phyloP scores from a whole-genome alignment of 2,329 filamentous ascomycete genomes.

The Bimuria novae-zelandiae region DNA sequence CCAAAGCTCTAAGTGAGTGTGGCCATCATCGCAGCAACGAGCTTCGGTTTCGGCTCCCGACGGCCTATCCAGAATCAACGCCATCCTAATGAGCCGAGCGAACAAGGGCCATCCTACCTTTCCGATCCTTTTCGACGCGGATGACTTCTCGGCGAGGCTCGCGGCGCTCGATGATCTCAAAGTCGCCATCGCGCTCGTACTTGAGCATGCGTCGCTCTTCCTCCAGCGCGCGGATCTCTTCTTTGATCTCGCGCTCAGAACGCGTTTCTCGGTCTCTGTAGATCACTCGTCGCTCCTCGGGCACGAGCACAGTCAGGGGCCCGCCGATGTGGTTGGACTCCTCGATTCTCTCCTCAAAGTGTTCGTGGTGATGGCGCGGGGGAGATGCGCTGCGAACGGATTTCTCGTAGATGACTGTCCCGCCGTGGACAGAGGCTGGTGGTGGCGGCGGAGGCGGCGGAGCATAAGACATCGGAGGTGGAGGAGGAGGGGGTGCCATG shows the following conservation, averaged over 20 bases:
- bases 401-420: slow-evolving; percentile 26
- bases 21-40: slow-evolving; percentile 51
- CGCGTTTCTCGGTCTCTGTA: slow-evolving; percentile 29
- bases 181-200: slow-evolving; percentile 61
- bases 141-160: slow-evolving; percentile 60
- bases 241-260: slow-evolving; percentile 68
- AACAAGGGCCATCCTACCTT: slow-evolving; percentile 93
- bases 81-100: slow-evolving; percentile 65
- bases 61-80: slow-evolving; percentile 45
- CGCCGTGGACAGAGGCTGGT: slow-evolving; percentile 27
- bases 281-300: slow-evolving; percentile 32
- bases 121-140: slow-evolving; percentile 84
- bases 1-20: slow-evolving; percentile 41
- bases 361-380: slow-evolving; percentile 37
- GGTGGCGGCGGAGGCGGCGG: slow-evolving; percentile 19
- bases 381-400: slow-evolving; percentile 42
- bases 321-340: slow-evolving; percentile 54
- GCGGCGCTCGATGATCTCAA: slow-evolving; percentile 65
- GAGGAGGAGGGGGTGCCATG: slow-evolving; percentile 15
- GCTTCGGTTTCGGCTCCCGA: slow-evolving; percentile 48
- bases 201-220: slow-evolving; percentile 64
- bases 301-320: slow-evolving; percentile 55
- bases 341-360: slow-evolving; percentile 49
- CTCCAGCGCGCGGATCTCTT: slow-evolving; percentile 74
- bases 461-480: slow-evolving; percentile 11